phyloP scores from a whole-genome alignment of 371 early-diverging fungal genomes.

The Mucor mucedo region DNA sequence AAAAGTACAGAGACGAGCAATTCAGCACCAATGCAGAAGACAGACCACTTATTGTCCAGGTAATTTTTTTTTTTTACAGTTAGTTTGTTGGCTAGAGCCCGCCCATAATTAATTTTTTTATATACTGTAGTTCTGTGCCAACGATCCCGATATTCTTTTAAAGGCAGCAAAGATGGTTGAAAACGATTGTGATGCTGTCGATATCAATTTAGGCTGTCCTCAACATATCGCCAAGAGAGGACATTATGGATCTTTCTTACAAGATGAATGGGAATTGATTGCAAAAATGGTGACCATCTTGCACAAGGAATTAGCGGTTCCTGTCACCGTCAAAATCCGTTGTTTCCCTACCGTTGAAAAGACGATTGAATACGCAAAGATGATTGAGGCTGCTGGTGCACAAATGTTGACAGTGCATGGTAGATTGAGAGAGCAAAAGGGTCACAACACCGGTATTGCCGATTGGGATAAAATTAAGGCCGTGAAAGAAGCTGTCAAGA shows the following conservation, averaged over 20 bases:
- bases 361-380: slow-evolving; percentile 95
- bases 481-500: slow-evolving; percentile 84
- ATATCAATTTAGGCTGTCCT: slow-evolving; percentile 99
- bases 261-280: slow-evolving; percentile 96
- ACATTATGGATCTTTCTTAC: slow-evolving; percentile 95
- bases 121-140: slow-evolving; percentile 92
- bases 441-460: slow-evolving; percentile 94
- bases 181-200: slow-evolving; percentile 93
- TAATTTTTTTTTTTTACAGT: slow-evolving; percentile 28
- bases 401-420: slow-evolving; percentile 97
- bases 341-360: slow-evolving; percentile 91
- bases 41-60: slow-evolving; percentile 92
- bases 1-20: slow-evolving; percentile 73
- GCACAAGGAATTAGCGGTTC: slow-evolving; percentile 86
- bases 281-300: slow-evolving; percentile 74
- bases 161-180: slow-evolving; percentile 87
- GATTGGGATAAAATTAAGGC: slow-evolving; percentile 96
- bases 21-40: slow-evolving; percentile 83
- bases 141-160: slow-evolving; percentile 89
- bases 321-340: slow-evolving; percentile 98
- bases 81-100: background rate
- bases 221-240: slow-evolving; percentile 94
- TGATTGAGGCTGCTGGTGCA: slow-evolving; percentile 95
- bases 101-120: background rate
- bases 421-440: slow-evolving; percentile 95